Evolutionary conservation across 2,329 filamentous ascomycete genomes (phyloP).

Genomic region (Chrysoporthe cubensis): DNA sequence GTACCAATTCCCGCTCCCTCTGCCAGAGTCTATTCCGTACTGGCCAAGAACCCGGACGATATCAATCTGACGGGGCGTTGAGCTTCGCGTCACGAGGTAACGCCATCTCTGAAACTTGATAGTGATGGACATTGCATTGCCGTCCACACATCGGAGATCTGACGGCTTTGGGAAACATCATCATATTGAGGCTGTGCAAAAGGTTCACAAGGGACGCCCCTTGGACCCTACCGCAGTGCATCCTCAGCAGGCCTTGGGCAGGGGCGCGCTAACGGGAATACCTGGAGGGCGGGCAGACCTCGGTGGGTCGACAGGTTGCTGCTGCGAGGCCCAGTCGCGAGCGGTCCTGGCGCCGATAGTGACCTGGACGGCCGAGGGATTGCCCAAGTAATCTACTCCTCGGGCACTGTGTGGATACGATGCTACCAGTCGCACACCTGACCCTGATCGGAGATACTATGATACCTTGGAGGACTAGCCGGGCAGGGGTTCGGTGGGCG

Average conservation of each 20-base stretch:
- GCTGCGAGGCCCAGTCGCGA: constrained; percentile 15
- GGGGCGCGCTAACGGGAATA: constrained; percentile 23
- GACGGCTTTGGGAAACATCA: constrained; percentile 27
- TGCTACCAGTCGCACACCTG: constrained; percentile 9
- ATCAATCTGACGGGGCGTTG: neutral
- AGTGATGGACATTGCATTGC: constrained; percentile 28
- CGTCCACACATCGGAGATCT: constrained; percentile 28
- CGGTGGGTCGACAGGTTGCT: constrained; percentile 3
- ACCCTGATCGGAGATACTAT: constrained; percentile 8
- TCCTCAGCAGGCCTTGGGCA: neutral
- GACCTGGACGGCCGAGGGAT: constrained; percentile 15
- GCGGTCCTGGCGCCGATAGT: constrained; percentile 21
- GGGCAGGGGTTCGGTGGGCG: constrained; percentile 12
- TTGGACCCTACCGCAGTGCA: neutral
- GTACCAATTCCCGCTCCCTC: neutral
- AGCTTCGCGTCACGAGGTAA: constrained; percentile 24
- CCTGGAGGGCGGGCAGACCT: constrained; percentile 7
- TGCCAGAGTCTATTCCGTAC: neutral
- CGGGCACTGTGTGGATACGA: constrained; percentile 25
- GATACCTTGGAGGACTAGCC: neutral
- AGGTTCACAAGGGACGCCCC: constrained; percentile 1
- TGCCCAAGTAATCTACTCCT: constrained; percentile 5
- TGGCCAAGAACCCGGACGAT: neutral
- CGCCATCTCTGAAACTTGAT: constrained; percentile 27
- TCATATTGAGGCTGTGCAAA: constrained; percentile 28